Evolutionary conservation across 306 rosid species (phyloP).

Genomic region (Clitoria ternatea): DNA sequence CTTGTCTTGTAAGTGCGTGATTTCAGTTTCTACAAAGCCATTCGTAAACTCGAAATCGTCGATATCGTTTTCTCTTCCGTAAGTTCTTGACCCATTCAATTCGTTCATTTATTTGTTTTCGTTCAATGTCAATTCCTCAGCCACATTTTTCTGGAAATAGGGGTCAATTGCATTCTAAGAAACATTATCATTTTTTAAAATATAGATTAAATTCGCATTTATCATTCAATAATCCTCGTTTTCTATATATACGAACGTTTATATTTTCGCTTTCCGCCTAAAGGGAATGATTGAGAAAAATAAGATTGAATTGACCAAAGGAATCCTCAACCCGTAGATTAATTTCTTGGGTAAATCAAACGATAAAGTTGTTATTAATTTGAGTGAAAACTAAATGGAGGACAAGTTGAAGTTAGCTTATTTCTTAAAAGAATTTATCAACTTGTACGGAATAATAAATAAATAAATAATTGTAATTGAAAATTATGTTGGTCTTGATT

Average conservation of each 20-base stretch:
- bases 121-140: not conserved
- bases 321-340: too few relatives aligned
- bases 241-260: too few relatives aligned
- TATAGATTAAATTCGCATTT: not conserved
- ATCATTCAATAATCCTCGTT: not conserved
- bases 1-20: not conserved
- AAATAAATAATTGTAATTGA: too few relatives aligned
- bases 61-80: slow-evolving; percentile 34
- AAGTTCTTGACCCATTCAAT: not conserved
- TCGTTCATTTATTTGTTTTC: not conserved
- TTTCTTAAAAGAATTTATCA: not conserved
- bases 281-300: too few relatives aligned
- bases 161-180: not conserved
- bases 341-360: not conserved
- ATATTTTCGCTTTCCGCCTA: too few relatives aligned
- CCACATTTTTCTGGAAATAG: not conserved
- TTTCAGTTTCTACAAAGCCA: not conserved
- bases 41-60: slow-evolving; percentile 16
- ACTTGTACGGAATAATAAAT: too few relatives aligned
- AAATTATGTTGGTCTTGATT: too few relatives aligned
- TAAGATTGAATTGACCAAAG: too few relatives aligned
- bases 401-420: not conserved
- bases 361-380: not conserved
- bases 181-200: not conserved
- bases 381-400: not conserved